phyloP scores from a whole-genome alignment of 495 filamentous ascomycete species.

The Chaetomium fimeti region DNA sequence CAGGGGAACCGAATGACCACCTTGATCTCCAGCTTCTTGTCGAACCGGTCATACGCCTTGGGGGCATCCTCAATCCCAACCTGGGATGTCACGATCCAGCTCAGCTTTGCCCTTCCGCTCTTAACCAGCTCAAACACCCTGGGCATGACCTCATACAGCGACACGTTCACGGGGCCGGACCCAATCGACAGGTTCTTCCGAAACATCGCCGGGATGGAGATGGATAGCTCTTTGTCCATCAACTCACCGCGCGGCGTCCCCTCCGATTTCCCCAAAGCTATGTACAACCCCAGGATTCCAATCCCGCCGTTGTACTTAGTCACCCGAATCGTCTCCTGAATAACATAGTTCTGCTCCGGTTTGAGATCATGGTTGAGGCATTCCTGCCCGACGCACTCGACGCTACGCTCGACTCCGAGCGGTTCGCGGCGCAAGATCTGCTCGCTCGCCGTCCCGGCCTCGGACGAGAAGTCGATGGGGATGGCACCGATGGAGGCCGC shows the following conservation, averaged over 20 bases:
- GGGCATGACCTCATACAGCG: constrained; percentile 13
- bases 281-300: constrained; percentile 39
- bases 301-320: constrained; percentile 50
- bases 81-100: constrained; percentile 26
- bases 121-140: constrained; percentile 21
- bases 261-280: background rate
- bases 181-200: constrained; percentile 24
- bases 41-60: constrained; percentile 23
- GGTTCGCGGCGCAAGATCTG: constrained; percentile 42
- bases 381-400: constrained; percentile 58
- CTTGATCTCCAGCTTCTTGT: constrained; percentile 24
- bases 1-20: constrained; percentile 21
- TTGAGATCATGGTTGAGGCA: constrained; percentile 47
- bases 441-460: constrained; percentile 32
- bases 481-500: constrained; percentile 32
- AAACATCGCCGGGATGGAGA: constrained; percentile 13
- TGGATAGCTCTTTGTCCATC: constrained; percentile 2
- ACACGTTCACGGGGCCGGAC: constrained; percentile 16
- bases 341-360: constrained; percentile 42
- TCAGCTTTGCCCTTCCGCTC: constrained; percentile 27
- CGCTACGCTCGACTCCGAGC: constrained; percentile 52
- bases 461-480: constrained; percentile 33
- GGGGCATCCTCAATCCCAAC: constrained; percentile 29
- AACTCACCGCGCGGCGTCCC: constrained; percentile 18
- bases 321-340: constrained; percentile 27